These are phyloP conservation scores for Beauveria bassiana DNA, from an alignment of 2,329 filamentous ascomycete genomes.

Conservation along the genomic window DNA sequence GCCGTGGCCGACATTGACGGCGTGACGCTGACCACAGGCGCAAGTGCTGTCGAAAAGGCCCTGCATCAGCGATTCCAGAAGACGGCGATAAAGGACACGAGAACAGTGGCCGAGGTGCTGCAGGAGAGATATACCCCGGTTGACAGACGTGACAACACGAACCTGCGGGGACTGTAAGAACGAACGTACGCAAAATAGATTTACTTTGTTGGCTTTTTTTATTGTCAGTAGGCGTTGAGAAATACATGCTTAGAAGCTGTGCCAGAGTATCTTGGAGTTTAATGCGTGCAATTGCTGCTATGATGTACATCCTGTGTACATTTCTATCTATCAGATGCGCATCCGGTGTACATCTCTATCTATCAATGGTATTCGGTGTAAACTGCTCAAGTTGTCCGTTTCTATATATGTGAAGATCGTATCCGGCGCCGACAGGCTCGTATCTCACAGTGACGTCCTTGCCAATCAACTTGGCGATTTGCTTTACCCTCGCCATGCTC, in stretches of 20 bases:
- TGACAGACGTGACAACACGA: constrained; percentile 36
- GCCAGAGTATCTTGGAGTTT: neutral
- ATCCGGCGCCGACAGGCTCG: neutral
- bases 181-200: neutral
- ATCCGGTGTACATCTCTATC: neutral
- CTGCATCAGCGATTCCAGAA: constrained; percentile 44
- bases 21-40: constrained; percentile 17
- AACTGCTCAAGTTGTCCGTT: neutral
- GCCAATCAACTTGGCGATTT: constrained; percentile 12
- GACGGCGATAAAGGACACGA: constrained; percentile 30
- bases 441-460: neutral
- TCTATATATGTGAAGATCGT: constrained; percentile 8
- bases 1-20: constrained; percentile 22
- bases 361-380: neutral
- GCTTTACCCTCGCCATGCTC: constrained; percentile 14
- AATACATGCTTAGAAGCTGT: neutral
- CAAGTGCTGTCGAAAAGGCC: constrained; percentile 39
- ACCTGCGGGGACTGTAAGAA: constrained; percentile 32
- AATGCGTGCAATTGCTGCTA: no score
- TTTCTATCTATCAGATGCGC: neutral
- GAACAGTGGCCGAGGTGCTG: constrained; percentile 45
- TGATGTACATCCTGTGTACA: neutral
- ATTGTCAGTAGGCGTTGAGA: neutral
- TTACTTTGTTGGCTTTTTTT: constrained; percentile 2
- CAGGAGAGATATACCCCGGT: constrained; percentile 47